Base-by-base conservation (phyloP, 805 yeast species). In the Zygoascus flipseniorum region DNA sequence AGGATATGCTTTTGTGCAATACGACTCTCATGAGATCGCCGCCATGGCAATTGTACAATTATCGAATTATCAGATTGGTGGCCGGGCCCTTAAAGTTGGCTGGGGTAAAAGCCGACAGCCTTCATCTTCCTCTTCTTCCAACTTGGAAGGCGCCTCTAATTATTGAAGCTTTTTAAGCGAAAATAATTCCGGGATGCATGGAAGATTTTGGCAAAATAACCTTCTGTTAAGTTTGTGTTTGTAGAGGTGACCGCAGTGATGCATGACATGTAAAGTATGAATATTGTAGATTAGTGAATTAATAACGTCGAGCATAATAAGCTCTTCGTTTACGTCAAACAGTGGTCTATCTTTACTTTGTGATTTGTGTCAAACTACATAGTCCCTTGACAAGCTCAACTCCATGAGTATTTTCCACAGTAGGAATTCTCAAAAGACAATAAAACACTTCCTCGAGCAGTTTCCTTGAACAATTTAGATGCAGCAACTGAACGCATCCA, bases 1-100 rank as follows among this genome's bases (percentile, higher is more conserved):
- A 58, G 93, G 92, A 5, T 89, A 92, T 72, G 95, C 96, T 10
- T 89, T 89, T 72, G 92, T 86, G 57, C 85, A 84, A 68, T 88
- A 82, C 65, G 95, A 86, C 63, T 76, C 87, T 44, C 96, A 89
- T 68, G 95, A 89, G 62, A 76, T 88, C 56, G 96, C 96, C 5
- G 95, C 96, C 1, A 73, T 86, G 63, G 95, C 95, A 48, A 88
- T 89, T 63, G 85, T 84, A 32, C 92, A 86, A 63, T 73, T 89
- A 58, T 73, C 77, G 18, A 93, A 95, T 0, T 58, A 54, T 47
- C 68, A 69, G 57, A 70, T 88, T 60, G 83, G 85, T 64, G 95
- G 95, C 20, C 77, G 95, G 65, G 83, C 85, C 20, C 69, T 88
- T 65, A 84, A 83, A 65, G 81, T 89, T 60, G 90, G 95, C 35